These are phyloP conservation scores for Phytopythium cucurbitacearum DNA, from an alignment of 352 stramenopile genomes.

Conservation along the genomic window DNA sequence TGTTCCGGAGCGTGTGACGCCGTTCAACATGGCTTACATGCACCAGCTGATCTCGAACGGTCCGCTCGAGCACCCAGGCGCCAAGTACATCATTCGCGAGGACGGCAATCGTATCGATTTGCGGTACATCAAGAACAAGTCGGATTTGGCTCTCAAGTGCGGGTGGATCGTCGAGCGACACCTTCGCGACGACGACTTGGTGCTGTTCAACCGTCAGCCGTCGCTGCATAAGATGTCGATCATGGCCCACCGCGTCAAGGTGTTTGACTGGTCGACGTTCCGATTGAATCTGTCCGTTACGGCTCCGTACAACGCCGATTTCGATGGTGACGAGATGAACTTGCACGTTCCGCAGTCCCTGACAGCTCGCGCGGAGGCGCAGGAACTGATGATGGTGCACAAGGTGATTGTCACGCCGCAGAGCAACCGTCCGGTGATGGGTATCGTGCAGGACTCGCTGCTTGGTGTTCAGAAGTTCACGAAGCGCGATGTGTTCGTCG, in stretches of 20 bases:
- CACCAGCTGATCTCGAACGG: constrained; percentile 95
- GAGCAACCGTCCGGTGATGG: constrained; percentile 99
- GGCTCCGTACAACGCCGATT: constrained; percentile 99
- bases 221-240: constrained; percentile 99
- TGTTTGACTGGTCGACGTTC: constrained; percentile 99
- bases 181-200: constrained; percentile 97
- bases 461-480: constrained; percentile 98
- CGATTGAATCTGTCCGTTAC: constrained; percentile 98
- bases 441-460: constrained; percentile 98
- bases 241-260: constrained; percentile 98
- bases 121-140: constrained; percentile 97
- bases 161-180: constrained; percentile 99
- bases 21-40: constrained; percentile 97
- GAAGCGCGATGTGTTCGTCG: constrained; percentile 97
- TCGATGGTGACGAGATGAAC: constrained; percentile 99
- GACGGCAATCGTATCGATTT: constrained; percentile 98
- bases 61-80: constrained; percentile 95
- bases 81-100: constrained; percentile 98
- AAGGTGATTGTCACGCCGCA: constrained; percentile 98
- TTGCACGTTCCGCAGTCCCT: constrained; percentile 98
- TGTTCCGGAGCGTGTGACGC: constrained; percentile 98
- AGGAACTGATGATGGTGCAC: constrained; percentile 98
- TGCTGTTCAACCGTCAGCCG: constrained; percentile 99
- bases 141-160: constrained; percentile 92
- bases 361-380: constrained; percentile 94